Evolutionary conservation across 352 stramenopile genomes (phyloP).

Genomic region (Phytopythium cucurbitacearum): DNA sequence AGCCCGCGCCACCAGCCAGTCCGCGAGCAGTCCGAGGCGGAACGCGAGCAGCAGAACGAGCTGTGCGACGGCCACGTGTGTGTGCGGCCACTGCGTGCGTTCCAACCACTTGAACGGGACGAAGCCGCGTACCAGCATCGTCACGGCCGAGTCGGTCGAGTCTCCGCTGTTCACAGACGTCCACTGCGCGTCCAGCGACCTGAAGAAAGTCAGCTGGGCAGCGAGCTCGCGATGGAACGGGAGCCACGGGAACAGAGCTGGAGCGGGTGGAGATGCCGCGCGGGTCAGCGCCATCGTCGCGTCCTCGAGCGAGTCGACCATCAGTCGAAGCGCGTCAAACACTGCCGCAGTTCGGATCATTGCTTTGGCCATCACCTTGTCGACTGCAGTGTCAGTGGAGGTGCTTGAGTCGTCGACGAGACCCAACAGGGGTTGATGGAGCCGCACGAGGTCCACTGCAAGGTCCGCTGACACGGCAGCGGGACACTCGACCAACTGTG

Average conservation of each 20-base stretch:
- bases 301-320: conserved; percentile 7
- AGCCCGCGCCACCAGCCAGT: conserved; percentile 14
- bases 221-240: conserved; percentile 13
- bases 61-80: conserved; percentile 11
- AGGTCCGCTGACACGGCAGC: conserved; percentile 16
- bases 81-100: conserved; percentile 5
- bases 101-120: conserved; percentile 15
- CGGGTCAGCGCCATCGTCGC: not conserved
- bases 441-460: conserved; percentile 20
- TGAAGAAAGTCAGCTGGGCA: conserved; percentile 11
- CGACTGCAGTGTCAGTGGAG: conserved; percentile 3
- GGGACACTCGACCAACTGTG: not conserved
- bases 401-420: too few species aligned
- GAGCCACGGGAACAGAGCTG: conserved; percentile 18
- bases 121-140: conserved; percentile 12
- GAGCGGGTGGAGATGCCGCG: not conserved
- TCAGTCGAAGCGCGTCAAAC: conserved; percentile 4
- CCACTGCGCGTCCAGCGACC: conserved; percentile 2
- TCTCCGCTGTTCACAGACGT: not conserved
- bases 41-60: conserved; percentile 18
- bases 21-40: conserved; percentile 15
- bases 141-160: not conserved
- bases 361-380: conserved; percentile 3
- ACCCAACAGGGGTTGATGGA: too few species aligned
- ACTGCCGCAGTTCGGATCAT: not conserved